Evolutionary conservation across 2,329 filamentous ascomycete species (phyloP).

Genomic region (Acrocalymma vagum): DNA sequence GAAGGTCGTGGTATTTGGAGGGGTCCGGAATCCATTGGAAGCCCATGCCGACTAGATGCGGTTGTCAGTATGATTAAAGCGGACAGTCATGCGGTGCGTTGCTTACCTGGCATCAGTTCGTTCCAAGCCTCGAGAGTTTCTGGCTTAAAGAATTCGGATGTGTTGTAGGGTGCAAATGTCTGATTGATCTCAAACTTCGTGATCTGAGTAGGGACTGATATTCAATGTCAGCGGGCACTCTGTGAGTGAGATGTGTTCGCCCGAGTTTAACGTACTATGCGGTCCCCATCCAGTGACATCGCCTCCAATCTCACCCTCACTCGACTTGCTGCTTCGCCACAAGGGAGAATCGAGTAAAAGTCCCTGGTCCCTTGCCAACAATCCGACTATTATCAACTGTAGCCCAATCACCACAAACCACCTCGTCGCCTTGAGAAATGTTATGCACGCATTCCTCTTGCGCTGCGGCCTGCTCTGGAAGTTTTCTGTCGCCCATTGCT

Average conservation of each 20-base stretch:
- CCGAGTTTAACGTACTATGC: conserved; percentile 29
- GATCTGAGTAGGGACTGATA: conserved; percentile 40
- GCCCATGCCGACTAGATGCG: conserved; percentile 43
- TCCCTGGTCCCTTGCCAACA: conserved; percentile 41
- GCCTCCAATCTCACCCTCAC: conserved; percentile 39
- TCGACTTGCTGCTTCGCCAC: conserved; percentile 28
- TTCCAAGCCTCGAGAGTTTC: conserved; percentile 42
- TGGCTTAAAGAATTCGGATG: conserved; percentile 45
- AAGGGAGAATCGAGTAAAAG: conserved; percentile 27
- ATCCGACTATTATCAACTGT: conserved; percentile 38
- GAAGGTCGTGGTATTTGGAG: conserved; percentile 39
- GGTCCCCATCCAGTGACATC: conserved; percentile 44
- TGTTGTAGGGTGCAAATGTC: conserved; percentile 45
- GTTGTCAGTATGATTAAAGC: no score
- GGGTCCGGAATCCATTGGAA: conserved; percentile 41
- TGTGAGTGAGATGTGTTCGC: not conserved
- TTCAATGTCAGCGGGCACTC: conserved; percentile 6
- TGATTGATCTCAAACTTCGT: conserved; percentile 45
- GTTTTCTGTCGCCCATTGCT: conserved; percentile 30
- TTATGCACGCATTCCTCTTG: conserved; percentile 22
- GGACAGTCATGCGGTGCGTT: not conserved
- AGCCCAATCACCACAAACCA: conserved; percentile 42
- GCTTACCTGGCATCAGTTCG: conserved; percentile 34
- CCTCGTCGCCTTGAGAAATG: conserved; percentile 29
- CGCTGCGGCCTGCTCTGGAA: conserved; percentile 22